These are phyloP conservation scores for Lactifluus hygrophoroides DNA, from an alignment of 768 basidiomycete species.

Conservation along the genomic window DNA sequence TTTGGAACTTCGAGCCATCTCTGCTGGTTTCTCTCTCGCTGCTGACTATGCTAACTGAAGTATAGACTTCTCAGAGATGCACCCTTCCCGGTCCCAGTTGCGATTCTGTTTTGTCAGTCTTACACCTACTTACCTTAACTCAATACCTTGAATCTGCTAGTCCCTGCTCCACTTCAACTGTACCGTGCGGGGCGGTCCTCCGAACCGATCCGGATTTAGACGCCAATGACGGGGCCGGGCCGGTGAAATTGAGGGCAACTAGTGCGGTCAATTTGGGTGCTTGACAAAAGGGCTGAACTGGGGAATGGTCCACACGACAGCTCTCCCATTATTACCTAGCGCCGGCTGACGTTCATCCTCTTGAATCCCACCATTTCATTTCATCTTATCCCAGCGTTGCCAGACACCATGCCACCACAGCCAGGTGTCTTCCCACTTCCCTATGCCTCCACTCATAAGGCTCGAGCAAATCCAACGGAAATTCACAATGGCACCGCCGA, in stretches of 20 bases:
- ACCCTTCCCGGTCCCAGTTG: too few species aligned
- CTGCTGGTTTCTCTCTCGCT: too few species aligned
- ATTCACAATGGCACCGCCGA: conserved; percentile 25
- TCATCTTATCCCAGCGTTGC: not conserved
- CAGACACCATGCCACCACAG: conserved; percentile 50
- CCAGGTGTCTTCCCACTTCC: conserved; percentile 60
- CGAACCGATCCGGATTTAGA: too few species aligned
- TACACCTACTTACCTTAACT: too few species aligned
- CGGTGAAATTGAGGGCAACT: not conserved
- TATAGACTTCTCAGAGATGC: too few species aligned
- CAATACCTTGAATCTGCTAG: too few species aligned
- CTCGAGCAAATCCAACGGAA: conserved; percentile 25
- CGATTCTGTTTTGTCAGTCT: too few species aligned
- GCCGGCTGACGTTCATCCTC: not conserved
- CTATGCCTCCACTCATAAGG: conserved; percentile 41
- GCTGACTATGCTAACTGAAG: too few species aligned
- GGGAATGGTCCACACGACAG: not conserved
- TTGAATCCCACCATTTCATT: not conserved
- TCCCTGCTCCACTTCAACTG: too few species aligned
- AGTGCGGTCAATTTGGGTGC: not conserved
- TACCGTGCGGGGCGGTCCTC: too few species aligned
- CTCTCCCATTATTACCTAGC: not conserved
- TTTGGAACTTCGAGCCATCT: too few species aligned
- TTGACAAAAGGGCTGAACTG: not conserved
- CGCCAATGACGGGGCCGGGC: not conserved